Base-by-base conservation (phyloP, 2,329 filamentous ascomycete genomes). In the Orbilia ellipsospora region DNA sequence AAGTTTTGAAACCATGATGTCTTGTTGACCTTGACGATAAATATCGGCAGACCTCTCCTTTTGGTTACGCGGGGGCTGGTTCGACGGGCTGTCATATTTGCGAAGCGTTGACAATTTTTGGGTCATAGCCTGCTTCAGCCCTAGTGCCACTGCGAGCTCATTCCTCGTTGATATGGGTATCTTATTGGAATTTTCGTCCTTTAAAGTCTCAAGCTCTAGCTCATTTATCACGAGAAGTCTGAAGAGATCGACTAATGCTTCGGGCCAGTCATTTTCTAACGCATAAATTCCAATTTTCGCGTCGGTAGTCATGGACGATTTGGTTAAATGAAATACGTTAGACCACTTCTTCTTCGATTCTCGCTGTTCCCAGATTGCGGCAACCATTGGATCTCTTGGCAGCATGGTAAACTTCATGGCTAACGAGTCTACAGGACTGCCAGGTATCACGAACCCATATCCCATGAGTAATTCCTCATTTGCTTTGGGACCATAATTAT, bases 381-480 rank as follows among this genome's bases (percentile, higher is more conserved):
- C 72, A 12, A 64, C 72, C 31, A 36, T 10, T 28, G 48, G 59
- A 7, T 64, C 72, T n/a, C 57, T 60, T 2, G 72, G 72, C 3
- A 44, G 40, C n/a, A 75, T 26, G 7, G 65, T 78, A 60, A 79
- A 77, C 18, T 76, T 77, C 54, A 80, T 78, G 20, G 76, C 65
- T 13, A 80, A 52, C 4, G 77, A 78, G 77, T 87, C 85, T 48
- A 83, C 82, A 0, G 84, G 84, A 45, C 86, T 87, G 50, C 83
- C 77, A 4, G 80, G 79, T 13, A 86, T 81, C 70, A 83, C 84
- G 79, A 87, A 87, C 2, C 86, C 86, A 68, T 87, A 87, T 2
- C 85, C 85, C 54, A 86, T 82, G 1, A 87, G 80, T 1, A 87
- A 80, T 78, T 87, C 85, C 75, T 85, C 85, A 60, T 87, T 87